These are phyloP conservation scores for Candida orba DNA, from an alignment of 805 yeast genomes.

Conservation along the genomic window DNA sequence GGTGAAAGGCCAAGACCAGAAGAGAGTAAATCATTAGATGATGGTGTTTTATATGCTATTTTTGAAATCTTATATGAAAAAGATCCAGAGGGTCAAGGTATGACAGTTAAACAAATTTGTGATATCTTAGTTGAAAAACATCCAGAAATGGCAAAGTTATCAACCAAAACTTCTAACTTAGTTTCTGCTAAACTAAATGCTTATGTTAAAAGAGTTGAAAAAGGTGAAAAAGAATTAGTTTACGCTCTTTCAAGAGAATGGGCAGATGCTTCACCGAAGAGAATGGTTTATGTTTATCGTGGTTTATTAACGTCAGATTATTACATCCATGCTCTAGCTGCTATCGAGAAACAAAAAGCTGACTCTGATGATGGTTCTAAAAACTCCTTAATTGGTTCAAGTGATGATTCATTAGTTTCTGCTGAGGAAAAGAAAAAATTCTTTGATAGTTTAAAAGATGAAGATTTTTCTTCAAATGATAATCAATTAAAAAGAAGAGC, in stretches of 20 bases:
- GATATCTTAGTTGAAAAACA: slow-evolving; percentile 67
- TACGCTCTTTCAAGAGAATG: slow-evolving; percentile 80
- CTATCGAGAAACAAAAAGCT: slow-evolving; percentile 44
- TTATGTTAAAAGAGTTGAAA: slow-evolving; percentile 77
- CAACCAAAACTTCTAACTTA: slow-evolving; percentile 73
- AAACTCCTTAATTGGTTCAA: neutral
- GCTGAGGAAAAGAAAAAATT: slow-evolving; percentile 18
- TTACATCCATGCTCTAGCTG: slow-evolving; percentile 60
- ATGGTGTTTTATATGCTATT: slow-evolving; percentile 69
- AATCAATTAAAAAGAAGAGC: slow-evolving; percentile 37
- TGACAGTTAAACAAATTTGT: slow-evolving; percentile 87
- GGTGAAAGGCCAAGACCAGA: slow-evolving; percentile 68
- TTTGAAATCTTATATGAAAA: slow-evolving; percentile 62
- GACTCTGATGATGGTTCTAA: slow-evolving; percentile 9
- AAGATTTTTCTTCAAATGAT: slow-evolving; percentile 7
- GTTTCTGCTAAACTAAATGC: slow-evolving; percentile 81
- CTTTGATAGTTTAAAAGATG: slow-evolving; percentile 19
- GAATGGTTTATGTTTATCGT: slow-evolving; percentile 84
- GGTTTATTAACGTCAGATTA: slow-evolving; percentile 73
- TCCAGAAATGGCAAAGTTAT: slow-evolving; percentile 77
- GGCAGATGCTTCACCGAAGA: slow-evolving; percentile 85
- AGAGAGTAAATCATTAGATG: slow-evolving; percentile 60
- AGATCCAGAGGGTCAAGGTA: slow-evolving; percentile 65
- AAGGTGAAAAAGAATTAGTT: slow-evolving; percentile 65
- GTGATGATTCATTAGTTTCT: slow-evolving; percentile 13